Evolutionary conservation across 306 rosid species (phyloP).

Genomic region (Dryas alaskensis): DNA sequence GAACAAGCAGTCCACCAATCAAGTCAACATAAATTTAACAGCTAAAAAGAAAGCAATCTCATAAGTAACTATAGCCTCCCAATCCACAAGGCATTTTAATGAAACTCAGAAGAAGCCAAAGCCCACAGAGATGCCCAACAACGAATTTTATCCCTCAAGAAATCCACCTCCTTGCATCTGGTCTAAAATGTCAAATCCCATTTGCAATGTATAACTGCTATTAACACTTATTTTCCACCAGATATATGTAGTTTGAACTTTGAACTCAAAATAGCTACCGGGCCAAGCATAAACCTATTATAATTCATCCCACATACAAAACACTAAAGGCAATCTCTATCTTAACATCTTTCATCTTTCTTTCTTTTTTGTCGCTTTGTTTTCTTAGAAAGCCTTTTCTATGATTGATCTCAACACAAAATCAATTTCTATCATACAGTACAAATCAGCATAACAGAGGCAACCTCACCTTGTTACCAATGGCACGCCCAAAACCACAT

Average conservation of each 20-base stretch:
- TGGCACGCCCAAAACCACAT: constrained; percentile 97
- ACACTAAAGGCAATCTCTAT: neutral
- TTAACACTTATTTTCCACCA: neutral
- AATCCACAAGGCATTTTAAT: neutral
- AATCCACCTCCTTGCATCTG: neutral
- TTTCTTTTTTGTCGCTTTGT: neutral
- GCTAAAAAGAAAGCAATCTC: neutral
- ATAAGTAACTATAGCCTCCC: neutral
- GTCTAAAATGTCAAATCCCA: neutral
- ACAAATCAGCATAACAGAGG: constrained; percentile 22
- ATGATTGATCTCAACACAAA: constrained; percentile 7
- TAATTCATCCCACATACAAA: neutral
- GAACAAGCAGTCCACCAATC: neutral
- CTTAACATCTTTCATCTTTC: neutral
- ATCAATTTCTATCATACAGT: neutral
- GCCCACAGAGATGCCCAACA: neutral
- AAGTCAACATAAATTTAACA: neutral
- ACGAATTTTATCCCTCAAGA: neutral
- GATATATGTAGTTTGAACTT: constrained; percentile 6
- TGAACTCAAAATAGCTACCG: neutral
- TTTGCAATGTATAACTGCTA: neutral
- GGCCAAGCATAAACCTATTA: constrained; percentile 1
- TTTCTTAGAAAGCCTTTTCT: neutral
- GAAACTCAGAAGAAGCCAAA: neutral
- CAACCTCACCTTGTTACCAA: constrained; percentile 84